These are phyloP conservation scores for Yamadazyma tumulicola DNA, from an alignment of 805 yeast genomes.

Conservation along the genomic window DNA sequence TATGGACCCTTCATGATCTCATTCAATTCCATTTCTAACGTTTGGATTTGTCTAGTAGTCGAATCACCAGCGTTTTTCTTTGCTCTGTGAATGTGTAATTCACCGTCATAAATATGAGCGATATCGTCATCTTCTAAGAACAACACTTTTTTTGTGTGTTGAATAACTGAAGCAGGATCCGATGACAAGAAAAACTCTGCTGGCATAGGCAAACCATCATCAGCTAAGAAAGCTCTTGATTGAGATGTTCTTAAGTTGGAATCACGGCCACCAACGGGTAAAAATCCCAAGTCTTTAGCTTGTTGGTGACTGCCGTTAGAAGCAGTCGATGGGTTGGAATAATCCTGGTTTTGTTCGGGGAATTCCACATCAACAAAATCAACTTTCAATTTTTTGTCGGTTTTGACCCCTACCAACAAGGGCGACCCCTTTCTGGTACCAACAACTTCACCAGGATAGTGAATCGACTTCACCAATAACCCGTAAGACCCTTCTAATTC, in stretches of 20 bases:
- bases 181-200: slow-evolving; percentile 94
- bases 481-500: slow-evolving; percentile 99
- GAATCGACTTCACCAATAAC: slow-evolving; percentile 83
- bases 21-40: slow-evolving; percentile 93
- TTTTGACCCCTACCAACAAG: slow-evolving; percentile 92
- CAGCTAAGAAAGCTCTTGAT: slow-evolving; percentile 94
- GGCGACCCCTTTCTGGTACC: slow-evolving; percentile 99
- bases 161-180: slow-evolving; percentile 94
- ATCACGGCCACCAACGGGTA: slow-evolving; percentile 54
- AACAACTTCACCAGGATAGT: slow-evolving; percentile 92
- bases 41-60: slow-evolving; percentile 94
- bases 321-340: slow-evolving; percentile 1
- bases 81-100: slow-evolving; percentile 96
- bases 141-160: slow-evolving; percentile 95
- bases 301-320: slow-evolving; percentile 6
- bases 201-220: slow-evolving; percentile 89
- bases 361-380: slow-evolving; percentile 98
- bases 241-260: slow-evolving; percentile 77
- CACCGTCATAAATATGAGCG: slow-evolving; percentile 97
- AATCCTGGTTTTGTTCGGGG: slow-evolving; percentile 51
- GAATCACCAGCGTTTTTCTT: slow-evolving; percentile 77
- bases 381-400: slow-evolving; percentile 91
- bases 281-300: slow-evolving; percentile 29
- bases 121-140: slow-evolving; percentile 97
- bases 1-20: slow-evolving; percentile 98